Evolutionary conservation across 495 filamentous ascomycete genomes (phyloP).

Genomic region (Daldinia bambusicola): DNA sequence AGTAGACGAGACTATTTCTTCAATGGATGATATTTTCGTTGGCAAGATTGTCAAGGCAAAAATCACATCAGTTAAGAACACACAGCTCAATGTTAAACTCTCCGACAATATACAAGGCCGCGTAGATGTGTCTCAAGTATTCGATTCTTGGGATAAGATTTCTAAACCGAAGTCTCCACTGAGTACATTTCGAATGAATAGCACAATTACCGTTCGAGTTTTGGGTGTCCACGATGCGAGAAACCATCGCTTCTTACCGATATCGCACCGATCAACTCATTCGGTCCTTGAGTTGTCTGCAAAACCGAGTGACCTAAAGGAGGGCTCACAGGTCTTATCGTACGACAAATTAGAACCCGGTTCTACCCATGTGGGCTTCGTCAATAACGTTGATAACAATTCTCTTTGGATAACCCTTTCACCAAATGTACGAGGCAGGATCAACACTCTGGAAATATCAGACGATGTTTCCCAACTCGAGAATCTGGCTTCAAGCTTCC

Average conservation of each 20-base stretch:
- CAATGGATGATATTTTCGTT: slow-evolving; percentile 74
- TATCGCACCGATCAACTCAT: slow-evolving; percentile 82
- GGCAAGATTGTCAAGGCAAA: slow-evolving; percentile 83
- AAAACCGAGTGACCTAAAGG: slow-evolving; percentile 72
- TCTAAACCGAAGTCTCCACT: slow-evolving; percentile 82
- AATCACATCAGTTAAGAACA: slow-evolving; percentile 82
- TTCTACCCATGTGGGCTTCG: slow-evolving; percentile 77
- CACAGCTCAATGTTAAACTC: slow-evolving; percentile 89
- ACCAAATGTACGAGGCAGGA: slow-evolving; percentile 87
- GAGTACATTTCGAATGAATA: slow-evolving; percentile 73
- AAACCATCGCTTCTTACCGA: slow-evolving; percentile 91
- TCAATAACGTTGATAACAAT: slow-evolving; percentile 84
- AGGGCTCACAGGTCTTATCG: slow-evolving; percentile 64
- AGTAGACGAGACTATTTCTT: slow-evolving; percentile 71
- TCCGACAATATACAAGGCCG: slow-evolving; percentile 92
- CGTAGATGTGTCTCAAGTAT: slow-evolving; percentile 88
- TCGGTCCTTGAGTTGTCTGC: slow-evolving; percentile 91
- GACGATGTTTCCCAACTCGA: slow-evolving; percentile 82
- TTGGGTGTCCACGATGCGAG: slow-evolving; percentile 89
- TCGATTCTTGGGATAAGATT: slow-evolving; percentile 87
- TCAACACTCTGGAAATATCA: slow-evolving; percentile 82
- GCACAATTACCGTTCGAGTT: slow-evolving; percentile 77
- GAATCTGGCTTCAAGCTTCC: slow-evolving; percentile 83
- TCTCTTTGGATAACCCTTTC: slow-evolving; percentile 90
- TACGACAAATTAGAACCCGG: slow-evolving; percentile 79